Evolutionary conservation across 805 yeast genomes (phyloP), one percentile per base, ranked within the genome.

Genomic region (Saccharomyces eubayanus): DNA sequence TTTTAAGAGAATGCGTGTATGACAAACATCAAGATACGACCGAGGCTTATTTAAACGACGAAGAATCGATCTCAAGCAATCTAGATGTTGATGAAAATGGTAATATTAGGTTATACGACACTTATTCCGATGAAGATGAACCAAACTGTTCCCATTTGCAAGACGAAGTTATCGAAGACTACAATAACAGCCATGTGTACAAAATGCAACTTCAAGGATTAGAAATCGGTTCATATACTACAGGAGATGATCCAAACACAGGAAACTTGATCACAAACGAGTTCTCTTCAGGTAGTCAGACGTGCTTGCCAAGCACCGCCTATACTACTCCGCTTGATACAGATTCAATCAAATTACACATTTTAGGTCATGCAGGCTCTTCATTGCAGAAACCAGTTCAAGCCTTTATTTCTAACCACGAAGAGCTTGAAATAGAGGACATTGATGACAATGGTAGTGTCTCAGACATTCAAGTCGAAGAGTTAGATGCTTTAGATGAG

Each of bases 401-500:
- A 11, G 16, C 31, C 11, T 21, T 40, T 28, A 11, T 16, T 29
- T 16, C 21, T 27, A 48, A 31, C 31, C 43, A 49, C 49, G 58
- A 58, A 6, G 60, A 56, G 27, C 49, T 52, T 16, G 50, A 51
- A 9, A 56, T 53, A 29, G 64, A 59, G 30, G 66, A 63, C 29
- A 55, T 55, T 9, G 68, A 62, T 28, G 61, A 57, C 11, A 61
- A 58, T 27, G 61, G 57, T 46, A 59, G 58, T 43, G 68, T 65
- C 6, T 59, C 57, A 40, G 71, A 67, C 50, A 48, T 66, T 4
- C 58, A 59, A 27, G 54, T 66, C 21, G 67, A 59, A 11, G 70
- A 66, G 16, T 53, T 64, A 45, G 71, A 67, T 52, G 69, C 62
- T 43, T 50, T 67, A 27, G 70, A 67, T 49, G 70, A 66, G 52